phyloP scores from a whole-genome alignment of 1,139 yeast genomes.

The Kurtzmaniella natalensis region DNA sequence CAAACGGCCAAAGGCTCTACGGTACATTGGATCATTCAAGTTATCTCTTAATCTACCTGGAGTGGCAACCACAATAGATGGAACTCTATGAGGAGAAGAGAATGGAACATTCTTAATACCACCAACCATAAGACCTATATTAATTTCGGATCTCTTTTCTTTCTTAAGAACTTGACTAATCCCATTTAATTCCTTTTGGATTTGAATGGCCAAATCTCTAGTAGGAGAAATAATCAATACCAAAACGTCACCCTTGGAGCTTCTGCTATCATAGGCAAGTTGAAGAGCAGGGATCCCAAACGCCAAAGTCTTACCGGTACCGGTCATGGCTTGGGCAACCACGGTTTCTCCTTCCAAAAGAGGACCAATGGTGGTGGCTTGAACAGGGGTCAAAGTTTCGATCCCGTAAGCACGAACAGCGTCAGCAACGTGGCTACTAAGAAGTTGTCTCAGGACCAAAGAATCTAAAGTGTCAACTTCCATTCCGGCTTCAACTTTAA shows the following conservation, averaged over 20 bases:
- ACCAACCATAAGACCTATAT: constrained; percentile 33
- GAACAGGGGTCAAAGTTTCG: constrained; percentile 67
- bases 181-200: constrained; percentile 59
- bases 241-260: constrained; percentile 34
- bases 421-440: too few species aligned
- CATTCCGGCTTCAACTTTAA: not conserved
- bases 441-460: too few species aligned
- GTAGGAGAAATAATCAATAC: constrained; percentile 85
- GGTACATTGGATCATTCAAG: constrained; percentile 42
- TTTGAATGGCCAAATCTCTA: constrained; percentile 87
- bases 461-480: constrained; percentile 1
- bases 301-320: constrained; percentile 92
- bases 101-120: constrained; percentile 27
- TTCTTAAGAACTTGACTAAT: constrained; percentile 20
- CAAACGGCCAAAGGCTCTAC: constrained; percentile 48
- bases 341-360: constrained; percentile 59
- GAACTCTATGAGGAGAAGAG: constrained; percentile 13
- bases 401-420: too few species aligned
- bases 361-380: constrained; percentile 67
- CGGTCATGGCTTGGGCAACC: constrained; percentile 89
- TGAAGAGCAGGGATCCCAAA: constrained; percentile 78
- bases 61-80: constrained; percentile 71
- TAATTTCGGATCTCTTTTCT: constrained; percentile 10
- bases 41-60: constrained; percentile 82
- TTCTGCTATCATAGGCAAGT: constrained; percentile 20